A percentile compares a stretch with the other conserved stretches of the same genome.
phyloP scores from a whole-genome alignment of 352 stramenopile species.

The Phytopythium boreale region DNA sequence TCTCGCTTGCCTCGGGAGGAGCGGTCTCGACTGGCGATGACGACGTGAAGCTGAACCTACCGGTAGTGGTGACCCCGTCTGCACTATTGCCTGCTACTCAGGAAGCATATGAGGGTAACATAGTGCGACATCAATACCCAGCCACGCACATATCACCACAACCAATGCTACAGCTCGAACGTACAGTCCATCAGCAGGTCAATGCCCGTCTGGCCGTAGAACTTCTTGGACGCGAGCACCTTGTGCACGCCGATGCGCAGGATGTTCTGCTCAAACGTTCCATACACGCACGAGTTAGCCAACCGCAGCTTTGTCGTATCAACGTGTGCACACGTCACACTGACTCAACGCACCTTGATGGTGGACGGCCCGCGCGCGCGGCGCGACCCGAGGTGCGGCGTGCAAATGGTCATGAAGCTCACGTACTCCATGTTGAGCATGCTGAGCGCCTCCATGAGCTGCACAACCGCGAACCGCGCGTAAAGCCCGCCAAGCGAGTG shows the following conservation, averaged over 20 bases:
- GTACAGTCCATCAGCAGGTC: slow-evolving; percentile 62
- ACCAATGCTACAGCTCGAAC: background rate
- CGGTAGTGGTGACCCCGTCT: background rate
- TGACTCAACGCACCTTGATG: slow-evolving; percentile 40
- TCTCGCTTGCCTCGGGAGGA: background rate
- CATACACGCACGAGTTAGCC: background rate
- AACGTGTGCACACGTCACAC: background rate
- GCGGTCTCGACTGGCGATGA: background rate
- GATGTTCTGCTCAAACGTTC: slow-evolving; percentile 44
- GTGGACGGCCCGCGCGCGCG: slow-evolving; percentile 55
- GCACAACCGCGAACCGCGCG: slow-evolving; percentile 58
- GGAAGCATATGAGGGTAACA: background rate
- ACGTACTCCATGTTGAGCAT: slow-evolving; percentile 67
- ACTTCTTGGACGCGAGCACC: slow-evolving; percentile 49
- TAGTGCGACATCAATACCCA: slow-evolving; percentile 3
- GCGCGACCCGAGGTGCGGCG: slow-evolving; percentile 71
- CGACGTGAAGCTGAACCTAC: background rate
- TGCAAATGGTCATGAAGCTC: slow-evolving; percentile 80
- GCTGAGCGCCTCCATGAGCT: slow-evolving; percentile 47
- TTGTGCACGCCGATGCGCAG: slow-evolving; percentile 69
- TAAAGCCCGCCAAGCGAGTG: slow-evolving; percentile 82
- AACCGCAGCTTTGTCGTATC: background rate
- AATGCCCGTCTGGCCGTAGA: slow-evolving; percentile 75
- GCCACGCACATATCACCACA: no score
- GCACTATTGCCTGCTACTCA: background rate